phyloP scores from a whole-genome alignment of 768 basidiomycete species.

The Tricholoma saponaceum region DNA sequence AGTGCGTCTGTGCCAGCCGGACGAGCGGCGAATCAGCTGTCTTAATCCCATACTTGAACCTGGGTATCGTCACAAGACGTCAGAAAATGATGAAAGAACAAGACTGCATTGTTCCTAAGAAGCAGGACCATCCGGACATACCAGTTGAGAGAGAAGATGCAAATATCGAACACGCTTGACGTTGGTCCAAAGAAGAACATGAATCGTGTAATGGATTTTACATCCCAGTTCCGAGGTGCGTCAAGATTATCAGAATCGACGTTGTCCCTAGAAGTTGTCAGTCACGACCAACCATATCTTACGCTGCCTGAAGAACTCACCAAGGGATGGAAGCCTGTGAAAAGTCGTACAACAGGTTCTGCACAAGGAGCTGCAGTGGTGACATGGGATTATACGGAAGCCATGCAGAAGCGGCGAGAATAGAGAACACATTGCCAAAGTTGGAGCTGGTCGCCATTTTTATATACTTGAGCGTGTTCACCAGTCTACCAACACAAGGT shows the following conservation, averaged over 20 bases:
- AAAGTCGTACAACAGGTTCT: neutral
- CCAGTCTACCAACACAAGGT: neutral
- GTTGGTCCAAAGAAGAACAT: neutral
- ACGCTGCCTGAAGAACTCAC: neutral
- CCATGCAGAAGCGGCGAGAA: neutral
- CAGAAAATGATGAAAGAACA: neutral
- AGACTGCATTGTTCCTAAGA: too few species aligned
- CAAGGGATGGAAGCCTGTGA: neutral
- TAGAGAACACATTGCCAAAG: neutral
- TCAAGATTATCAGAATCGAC: neutral
- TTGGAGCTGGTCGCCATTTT: neutral
- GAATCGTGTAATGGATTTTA: neutral
- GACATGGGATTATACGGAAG: neutral
- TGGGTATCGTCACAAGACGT: neutral
- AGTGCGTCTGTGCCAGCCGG: neutral
- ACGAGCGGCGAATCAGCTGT: neutral
- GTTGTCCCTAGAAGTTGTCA: neutral
- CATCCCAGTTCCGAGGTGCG: neutral
- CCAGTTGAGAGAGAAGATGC: neutral
- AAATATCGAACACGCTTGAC: neutral
- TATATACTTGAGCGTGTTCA: neutral
- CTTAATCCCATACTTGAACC: neutral
- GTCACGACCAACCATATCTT: neutral
- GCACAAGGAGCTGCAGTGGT: neutral
- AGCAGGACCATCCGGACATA: neutral